phyloP scores from a whole-genome alignment of 2,329 filamentous ascomycete species.

The Tolypocladium capitatum region DNA sequence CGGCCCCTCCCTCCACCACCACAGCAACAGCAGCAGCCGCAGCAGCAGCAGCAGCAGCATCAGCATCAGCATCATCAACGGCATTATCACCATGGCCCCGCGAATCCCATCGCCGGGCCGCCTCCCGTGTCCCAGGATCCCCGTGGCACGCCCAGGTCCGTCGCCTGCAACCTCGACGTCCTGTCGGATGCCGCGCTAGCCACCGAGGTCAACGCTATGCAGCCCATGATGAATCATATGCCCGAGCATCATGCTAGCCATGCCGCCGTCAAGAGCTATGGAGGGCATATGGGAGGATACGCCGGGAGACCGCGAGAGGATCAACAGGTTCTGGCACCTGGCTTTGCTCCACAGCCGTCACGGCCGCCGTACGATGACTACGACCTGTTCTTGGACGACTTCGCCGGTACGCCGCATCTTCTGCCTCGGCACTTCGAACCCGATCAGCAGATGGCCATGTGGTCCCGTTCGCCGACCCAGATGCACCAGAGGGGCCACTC shows the following conservation, averaged over 20 bases:
- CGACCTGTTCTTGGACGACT: conserved; percentile 46
- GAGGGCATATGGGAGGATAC: conserved; percentile 32
- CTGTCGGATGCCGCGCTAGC: conserved; percentile 46
- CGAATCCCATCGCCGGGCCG: conserved; percentile 19
- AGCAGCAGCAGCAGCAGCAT: background rate
- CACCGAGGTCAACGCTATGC: conserved; percentile 40
- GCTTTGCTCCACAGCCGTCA: conserved; percentile 16
- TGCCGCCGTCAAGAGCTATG: conserved; percentile 34
- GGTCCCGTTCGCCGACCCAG: conserved; percentile 30
- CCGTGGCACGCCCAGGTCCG: conserved; percentile 29
- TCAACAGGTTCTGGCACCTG: conserved; percentile 25
- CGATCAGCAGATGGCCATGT: conserved; percentile 38
- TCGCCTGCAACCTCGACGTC: conserved; percentile 43
- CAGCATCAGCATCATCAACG: too few species aligned
- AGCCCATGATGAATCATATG: conserved; percentile 34
- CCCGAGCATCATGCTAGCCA: conserved; percentile 25
- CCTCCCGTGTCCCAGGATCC: conserved; percentile 31
- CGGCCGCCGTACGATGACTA: conserved; percentile 39
- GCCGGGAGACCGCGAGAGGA: conserved; percentile 35
- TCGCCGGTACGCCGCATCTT: conserved; percentile 39
- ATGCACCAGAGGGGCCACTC: conserved; percentile 26
- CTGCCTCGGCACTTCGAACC: conserved; percentile 40
- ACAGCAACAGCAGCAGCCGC: conserved; percentile 6
- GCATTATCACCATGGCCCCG: conserved; percentile 27
- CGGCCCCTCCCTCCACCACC: conserved; percentile 8